Evolutionary conservation across 352 stramenopile species (phyloP).

Genomic region (Phytopythium boreale): DNA sequence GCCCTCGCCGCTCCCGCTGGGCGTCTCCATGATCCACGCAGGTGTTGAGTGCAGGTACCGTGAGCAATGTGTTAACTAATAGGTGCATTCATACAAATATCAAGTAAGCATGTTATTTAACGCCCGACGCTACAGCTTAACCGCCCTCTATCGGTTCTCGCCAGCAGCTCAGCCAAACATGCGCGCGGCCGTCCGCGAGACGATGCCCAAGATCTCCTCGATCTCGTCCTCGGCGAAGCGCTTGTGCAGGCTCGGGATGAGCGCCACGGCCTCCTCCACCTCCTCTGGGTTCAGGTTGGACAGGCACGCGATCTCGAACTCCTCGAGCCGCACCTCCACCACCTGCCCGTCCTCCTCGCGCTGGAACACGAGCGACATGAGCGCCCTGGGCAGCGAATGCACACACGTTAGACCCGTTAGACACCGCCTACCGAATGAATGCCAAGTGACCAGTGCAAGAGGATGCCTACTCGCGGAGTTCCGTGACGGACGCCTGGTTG

Average conservation of each 20-base stretch:
- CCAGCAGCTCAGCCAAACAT: slow-evolving; percentile 65
- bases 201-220: slow-evolving; percentile 87
- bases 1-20: not conserved
- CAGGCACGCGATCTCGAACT: slow-evolving; percentile 89
- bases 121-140: not conserved
- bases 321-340: slow-evolving; percentile 79
- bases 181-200: slow-evolving; percentile 81
- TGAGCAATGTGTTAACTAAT: not conserved
- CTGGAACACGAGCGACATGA: slow-evolving; percentile 85
- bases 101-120: not conserved
- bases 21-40: no score
- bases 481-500: slow-evolving; percentile 88
- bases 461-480: slow-evolving; percentile 76
- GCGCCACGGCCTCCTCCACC: slow-evolving; percentile 82
- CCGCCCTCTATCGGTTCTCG: not conserved
- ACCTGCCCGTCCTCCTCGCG: slow-evolving; percentile 68
- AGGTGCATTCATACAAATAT: not conserved
- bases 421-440: not conserved
- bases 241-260: slow-evolving; percentile 89
- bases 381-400: slow-evolving; percentile 33
- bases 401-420: not conserved
- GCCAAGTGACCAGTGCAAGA: not conserved
- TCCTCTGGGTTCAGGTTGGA: slow-evolving; percentile 90
- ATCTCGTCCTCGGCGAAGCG: slow-evolving; percentile 88
- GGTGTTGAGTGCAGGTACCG: not conserved